phyloP scores from a whole-genome alignment of 495 filamentous ascomycete genomes.

The Tuber aestivum region DNA sequence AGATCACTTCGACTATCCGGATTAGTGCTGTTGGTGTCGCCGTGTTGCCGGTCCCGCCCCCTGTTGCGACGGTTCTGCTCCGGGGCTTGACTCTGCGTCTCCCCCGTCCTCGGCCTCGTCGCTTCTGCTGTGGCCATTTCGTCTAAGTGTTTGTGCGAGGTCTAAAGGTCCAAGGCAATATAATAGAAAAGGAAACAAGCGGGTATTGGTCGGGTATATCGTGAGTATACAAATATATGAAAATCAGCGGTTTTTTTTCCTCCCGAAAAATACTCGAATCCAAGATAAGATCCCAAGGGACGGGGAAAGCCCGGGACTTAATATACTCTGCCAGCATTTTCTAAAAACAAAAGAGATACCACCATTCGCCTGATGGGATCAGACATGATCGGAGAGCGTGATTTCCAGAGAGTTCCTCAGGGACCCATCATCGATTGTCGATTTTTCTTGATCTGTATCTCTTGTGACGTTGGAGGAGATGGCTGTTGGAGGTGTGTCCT shows the following conservation, averaged over 20 bases:
- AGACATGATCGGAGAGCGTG: neutral
- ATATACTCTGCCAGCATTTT: neutral
- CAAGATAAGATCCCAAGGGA: neutral
- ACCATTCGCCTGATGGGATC: neutral
- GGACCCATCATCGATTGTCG: neutral
- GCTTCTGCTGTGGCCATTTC: constrained; percentile 24
- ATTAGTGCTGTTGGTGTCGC: neutral
- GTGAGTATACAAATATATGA: neutral
- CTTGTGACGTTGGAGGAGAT: neutral
- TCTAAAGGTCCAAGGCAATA: neutral
- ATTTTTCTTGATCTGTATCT: neutral
- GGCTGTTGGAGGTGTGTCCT: neutral
- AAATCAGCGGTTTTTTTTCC: neutral
- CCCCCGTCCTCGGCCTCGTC: constrained; percentile 10
- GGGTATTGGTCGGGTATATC: neutral
- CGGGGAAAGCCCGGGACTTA: neutral
- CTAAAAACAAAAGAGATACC: neutral
- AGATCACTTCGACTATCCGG: neutral
- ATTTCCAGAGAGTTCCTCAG: neutral
- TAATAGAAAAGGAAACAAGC: neutral
- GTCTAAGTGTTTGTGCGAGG: neutral
- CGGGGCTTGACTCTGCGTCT: neutral
- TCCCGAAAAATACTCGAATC: neutral
- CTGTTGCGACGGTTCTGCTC: neutral
- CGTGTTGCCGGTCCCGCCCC: neutral